Conservation (phyloP, 352 stramenopile species). For the Phytophthora idaei region DNA sequence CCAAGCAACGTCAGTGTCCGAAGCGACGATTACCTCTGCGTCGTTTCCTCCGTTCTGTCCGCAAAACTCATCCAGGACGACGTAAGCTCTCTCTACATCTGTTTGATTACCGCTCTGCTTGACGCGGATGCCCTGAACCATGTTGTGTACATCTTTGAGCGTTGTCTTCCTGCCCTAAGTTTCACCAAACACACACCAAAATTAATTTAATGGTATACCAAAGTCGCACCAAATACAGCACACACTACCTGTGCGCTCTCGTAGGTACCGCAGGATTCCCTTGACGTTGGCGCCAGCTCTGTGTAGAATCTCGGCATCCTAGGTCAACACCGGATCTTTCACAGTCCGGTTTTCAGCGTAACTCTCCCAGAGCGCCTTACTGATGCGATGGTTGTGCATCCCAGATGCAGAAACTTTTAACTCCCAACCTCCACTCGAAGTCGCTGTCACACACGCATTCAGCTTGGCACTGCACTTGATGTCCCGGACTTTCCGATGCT, state of each 20-base stretch:
- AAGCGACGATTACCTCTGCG: too few species aligned
- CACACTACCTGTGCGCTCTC: neutral
- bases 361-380: neutral
- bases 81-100: too few species aligned
- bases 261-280: neutral
- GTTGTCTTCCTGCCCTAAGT: neutral
- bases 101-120: slow-evolving; percentile 7
- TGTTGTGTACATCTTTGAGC: neutral
- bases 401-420: too few species aligned
- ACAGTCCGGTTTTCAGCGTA: neutral
- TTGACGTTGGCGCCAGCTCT: too few species aligned
- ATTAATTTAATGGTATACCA: too few species aligned
- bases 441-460: neutral
- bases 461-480: neutral
- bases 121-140: neutral
- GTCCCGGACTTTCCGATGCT: too few species aligned
- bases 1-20: too few species aligned
- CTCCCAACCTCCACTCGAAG: neutral
- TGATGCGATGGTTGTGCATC: neutral
- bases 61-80: too few species aligned
- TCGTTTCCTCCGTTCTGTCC: too few species aligned
- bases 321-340: neutral
- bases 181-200: neutral
- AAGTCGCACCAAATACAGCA: neutral
- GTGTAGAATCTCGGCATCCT: too few species aligned